These are phyloP conservation scores for Cadophora luteo-olivacea DNA, from an alignment of 2,329 filamentous ascomycete species.

Conservation along the genomic window DNA sequence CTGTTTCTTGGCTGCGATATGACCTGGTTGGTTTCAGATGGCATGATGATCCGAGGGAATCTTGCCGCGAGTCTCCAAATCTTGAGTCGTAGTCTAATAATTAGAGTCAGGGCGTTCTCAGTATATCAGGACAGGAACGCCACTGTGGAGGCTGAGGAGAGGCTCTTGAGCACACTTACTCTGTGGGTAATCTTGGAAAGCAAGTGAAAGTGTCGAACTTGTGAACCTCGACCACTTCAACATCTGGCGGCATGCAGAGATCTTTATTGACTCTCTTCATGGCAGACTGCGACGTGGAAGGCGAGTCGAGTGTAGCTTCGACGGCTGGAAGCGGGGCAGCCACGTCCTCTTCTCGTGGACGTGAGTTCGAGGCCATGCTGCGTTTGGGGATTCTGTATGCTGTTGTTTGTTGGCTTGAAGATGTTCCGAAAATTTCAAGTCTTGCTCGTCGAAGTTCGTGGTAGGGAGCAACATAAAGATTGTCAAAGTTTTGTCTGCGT, in stretches of 20 bases:
- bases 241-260: no score
- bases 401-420: not conserved
- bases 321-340: not conserved
- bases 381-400: not conserved
- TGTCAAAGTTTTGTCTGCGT: not conserved
- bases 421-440: not conserved
- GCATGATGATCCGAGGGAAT: not conserved
- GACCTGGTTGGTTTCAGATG: no score
- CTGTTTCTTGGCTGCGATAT: no score
- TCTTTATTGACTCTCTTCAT: no score
- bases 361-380: not conserved
- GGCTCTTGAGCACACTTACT: no score
- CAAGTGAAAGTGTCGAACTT: not conserved
- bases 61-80: not conserved
- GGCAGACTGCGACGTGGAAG: not conserved
- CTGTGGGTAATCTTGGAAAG: not conserved
- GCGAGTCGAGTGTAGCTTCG: not conserved
- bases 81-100: no score
- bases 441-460: not conserved
- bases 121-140: no score
- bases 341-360: not conserved
- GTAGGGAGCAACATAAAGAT: not conserved
- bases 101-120: no score
- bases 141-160: no score
- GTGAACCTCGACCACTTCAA: not conserved